Percentiles rank a stretch among this genome's conserved stretches.
These are phyloP conservation scores for Encephalitozoon romaleae DNA, from an alignment of 371 early-diverging fungal genomes.

Conservation along the genomic window DNA sequence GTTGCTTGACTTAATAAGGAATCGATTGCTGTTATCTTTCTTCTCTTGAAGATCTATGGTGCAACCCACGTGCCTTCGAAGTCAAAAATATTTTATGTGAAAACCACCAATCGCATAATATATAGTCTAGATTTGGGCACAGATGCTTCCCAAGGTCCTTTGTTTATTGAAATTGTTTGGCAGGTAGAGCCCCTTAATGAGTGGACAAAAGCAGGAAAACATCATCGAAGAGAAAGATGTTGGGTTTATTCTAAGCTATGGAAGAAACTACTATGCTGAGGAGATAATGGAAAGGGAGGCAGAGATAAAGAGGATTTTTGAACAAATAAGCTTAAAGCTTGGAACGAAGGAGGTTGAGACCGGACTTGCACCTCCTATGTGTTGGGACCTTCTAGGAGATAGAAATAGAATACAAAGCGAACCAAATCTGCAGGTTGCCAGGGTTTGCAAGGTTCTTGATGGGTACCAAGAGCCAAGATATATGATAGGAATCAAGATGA, in stretches of 20 bases:
- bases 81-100: neutral
- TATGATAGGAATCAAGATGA: constrained; percentile 92
- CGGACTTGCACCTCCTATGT: constrained; percentile 90
- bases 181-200: constrained; percentile 2
- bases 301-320: constrained; percentile 49
- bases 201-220: neutral
- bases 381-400: constrained; percentile 97
- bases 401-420: constrained; percentile 86
- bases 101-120: neutral
- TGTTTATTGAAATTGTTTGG: constrained; percentile 8
- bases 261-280: constrained; percentile 60
- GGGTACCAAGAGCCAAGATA: constrained; percentile 74
- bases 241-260: constrained; percentile 55
- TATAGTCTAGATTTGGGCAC: neutral
- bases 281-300: constrained; percentile 53
- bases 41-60: neutral
- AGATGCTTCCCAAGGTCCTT: neutral
- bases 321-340: constrained; percentile 56
- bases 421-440: constrained; percentile 78
- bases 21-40: neutral
- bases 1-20: neutral
- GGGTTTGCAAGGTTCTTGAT: constrained; percentile 57
- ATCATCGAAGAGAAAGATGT: constrained; percentile 50
- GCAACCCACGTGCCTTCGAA: neutral
- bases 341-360: constrained; percentile 94